Conservation (phyloP, 164 flowering plant species). For the Liquidambar formosana region DNA sequence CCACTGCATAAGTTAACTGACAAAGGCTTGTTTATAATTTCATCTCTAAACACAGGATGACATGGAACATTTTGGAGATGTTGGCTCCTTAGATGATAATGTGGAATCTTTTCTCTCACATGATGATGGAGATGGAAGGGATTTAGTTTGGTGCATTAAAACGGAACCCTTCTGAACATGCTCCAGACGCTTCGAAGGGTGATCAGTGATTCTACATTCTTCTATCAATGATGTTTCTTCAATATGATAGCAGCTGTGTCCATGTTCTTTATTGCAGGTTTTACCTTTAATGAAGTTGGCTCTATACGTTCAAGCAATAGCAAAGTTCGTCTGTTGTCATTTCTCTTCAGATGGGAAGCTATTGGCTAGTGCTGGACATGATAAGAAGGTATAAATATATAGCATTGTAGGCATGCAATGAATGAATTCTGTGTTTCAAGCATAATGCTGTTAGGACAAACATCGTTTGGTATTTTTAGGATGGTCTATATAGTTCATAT, state of each 20-base stretch:
- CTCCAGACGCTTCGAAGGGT: slow-evolving; percentile 76
- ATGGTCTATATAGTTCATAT: too few species aligned
- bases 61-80: slow-evolving; percentile 81
- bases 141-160: slow-evolving; percentile 67
- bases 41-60: slow-evolving; percentile 68
- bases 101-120: slow-evolving; percentile 82
- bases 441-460: too few species aligned
- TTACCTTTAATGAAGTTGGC: slow-evolving; percentile 67
- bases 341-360: slow-evolving; percentile 89
- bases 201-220: slow-evolving; percentile 2
- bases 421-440: too few species aligned
- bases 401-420: too few species aligned
- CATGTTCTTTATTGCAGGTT: slow-evolving; percentile 45
- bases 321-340: slow-evolving; percentile 86
- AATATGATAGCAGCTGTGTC: not conserved
- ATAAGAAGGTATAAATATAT: slow-evolving; percentile 60
- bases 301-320: slow-evolving; percentile 58
- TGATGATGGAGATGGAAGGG: slow-evolving; percentile 86
- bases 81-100: slow-evolving; percentile 81
- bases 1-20: not conserved
- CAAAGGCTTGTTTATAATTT: not conserved
- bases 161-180: slow-evolving; percentile 67
- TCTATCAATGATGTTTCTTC: not conserved
- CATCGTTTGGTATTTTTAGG: too few species aligned
- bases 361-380: slow-evolving; percentile 91